Evolutionary conservation across 176 grass and related monocot species (phyloP), one percentile per base, ranked within the genome.

Genomic region (Melocanna baccifera): DNA sequence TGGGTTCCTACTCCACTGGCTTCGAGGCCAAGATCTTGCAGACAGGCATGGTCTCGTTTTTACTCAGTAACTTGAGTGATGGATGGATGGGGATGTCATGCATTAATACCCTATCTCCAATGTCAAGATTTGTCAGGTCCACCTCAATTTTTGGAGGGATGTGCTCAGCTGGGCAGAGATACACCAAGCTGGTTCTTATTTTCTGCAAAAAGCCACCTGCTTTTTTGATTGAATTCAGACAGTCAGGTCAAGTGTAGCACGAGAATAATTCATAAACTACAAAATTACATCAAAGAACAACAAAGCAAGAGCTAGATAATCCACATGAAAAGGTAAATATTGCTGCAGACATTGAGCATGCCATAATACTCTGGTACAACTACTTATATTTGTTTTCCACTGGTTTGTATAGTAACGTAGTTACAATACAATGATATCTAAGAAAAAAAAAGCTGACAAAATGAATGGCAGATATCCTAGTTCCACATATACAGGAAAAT

Each of bases 71-170:
- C 87, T 91, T 97, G 71, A 94, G 64, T 0, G 78, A 91, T 36
- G 88, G 75, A 78, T 94, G 84, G 79, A 90, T 82, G 3, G 81
- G 73, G 51, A 92, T 88, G 72, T 94, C 87, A 85, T 95, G 64
- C 89, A 93, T 87, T 76, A 83, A 81, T 76, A 94, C 75, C 75
- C 67, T 89, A 93, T 95, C 96, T 71, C 96, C 96, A 26, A 98
- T 87, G 71, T 94, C 89, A 30, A 95, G 87, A 90, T 95, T 91
- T 81, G 91, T 71, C 43, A 95, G 90, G 66, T 96, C 93, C 85
- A 98, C 89, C 83, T 94, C 96, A 80, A 98, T 76, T 88, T 98
- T 98, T 86, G 79, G 93, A 88, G 93, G 91, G 73, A 94, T 98
- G 83, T 92, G 79, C 86, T 98, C 96, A 55, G 92, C 77, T 67